Base-by-base conservation (phyloP, 352 stramenopile genomes). In the Elongisporangium anandrum region DNA sequence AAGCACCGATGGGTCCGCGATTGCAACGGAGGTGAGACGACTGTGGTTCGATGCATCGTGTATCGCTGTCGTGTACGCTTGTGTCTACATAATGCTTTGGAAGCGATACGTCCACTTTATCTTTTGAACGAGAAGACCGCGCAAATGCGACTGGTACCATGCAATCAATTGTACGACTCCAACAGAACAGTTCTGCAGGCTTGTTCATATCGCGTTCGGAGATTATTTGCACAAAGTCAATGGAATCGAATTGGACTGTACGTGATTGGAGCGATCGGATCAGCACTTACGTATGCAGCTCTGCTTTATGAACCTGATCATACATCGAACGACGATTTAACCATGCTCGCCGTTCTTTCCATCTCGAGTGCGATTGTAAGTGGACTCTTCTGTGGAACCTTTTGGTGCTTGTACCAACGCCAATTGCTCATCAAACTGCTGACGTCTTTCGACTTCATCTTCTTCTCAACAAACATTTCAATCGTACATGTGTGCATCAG, bases 401-500 rank as follows among this genome's bases (percentile, higher is more conserved):
- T 45, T 12, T 9, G 34, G 1, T 45, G 34, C 13, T 17, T 45
- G 1, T 45, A 45, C 4, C 34, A 45, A 12, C 34, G 34, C 12
- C 34, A 45, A 45, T 17, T 45, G 7, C 34, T 72, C 4, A 20
- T 39, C 16, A 38, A 55, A 1, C 26, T 72, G 12, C 48, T 55
- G 5, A 17, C 16, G 21, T 69, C 64, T 1, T 71, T 75, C 23
- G 64, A 75, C 23, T 61, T 71, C 13, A 3, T 60, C 17, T 72
- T 71, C 50, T 22, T 66, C 16, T 58, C 54, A 17, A 21, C 59
- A 8, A 60, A 75, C 49, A 50, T 71, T 20, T 61, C 64, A 17
- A 20, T 59, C 15, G 51, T 39, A 3, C 45, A 61, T 7, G 8
- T 72, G 24, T 61, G 60, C n/a, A 24, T 65, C 6, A 45, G 39